Percentiles rank a stretch among this genome's conserved stretches.
Evolutionary conservation across 495 filamentous ascomycete genomes (phyloP).

Genomic region (Amphirosellinia nigrospora): DNA sequence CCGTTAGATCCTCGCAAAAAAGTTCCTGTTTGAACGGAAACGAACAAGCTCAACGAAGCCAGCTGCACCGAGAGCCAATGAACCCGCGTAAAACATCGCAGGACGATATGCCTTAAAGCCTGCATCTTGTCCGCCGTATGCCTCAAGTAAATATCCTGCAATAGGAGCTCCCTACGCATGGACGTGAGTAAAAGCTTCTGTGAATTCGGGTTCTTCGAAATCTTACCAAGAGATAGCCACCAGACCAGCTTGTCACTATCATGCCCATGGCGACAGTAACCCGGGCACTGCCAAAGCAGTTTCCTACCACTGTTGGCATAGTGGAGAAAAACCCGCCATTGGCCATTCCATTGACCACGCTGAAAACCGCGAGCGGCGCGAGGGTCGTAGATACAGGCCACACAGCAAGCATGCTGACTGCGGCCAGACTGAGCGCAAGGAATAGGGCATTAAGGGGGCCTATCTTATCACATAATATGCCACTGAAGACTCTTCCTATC

Average conservation of each 20-base stretch:
- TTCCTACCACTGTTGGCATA: constrained; percentile 65
- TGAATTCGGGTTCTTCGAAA: background rate
- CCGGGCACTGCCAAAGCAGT: constrained; percentile 60
- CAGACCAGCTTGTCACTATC: constrained; percentile 65
- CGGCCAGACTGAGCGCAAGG: constrained; percentile 45
- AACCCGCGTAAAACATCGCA: constrained; percentile 64
- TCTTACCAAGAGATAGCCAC: constrained; percentile 62
- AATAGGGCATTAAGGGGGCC: constrained; percentile 59
- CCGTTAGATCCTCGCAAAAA: constrained; percentile 38
- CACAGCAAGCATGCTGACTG: constrained; percentile 60
- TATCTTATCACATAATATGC: constrained; percentile 56
- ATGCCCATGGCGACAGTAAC: constrained; percentile 66
- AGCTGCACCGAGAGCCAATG: constrained; percentile 43
- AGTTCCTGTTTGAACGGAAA: constrained; percentile 35
- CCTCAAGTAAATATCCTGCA: constrained; percentile 57
- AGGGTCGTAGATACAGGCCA: constrained; percentile 62
- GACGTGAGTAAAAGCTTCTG: constrained; percentile 22
- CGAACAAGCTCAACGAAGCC: constrained; percentile 37
- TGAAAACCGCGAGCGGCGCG: constrained; percentile 58
- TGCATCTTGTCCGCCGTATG: constrained; percentile 48
- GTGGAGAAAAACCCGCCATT: constrained; percentile 66
- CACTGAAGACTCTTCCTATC: constrained; percentile 56
- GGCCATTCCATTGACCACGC: constrained; percentile 59
- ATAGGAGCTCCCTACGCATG: constrained; percentile 59
- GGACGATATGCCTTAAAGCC: constrained; percentile 57